Evolutionary conservation across 176 grass and related monocot genomes (phyloP), one percentile per base, ranked within the genome.

Genomic region (Eragrostis nindensis): DNA sequence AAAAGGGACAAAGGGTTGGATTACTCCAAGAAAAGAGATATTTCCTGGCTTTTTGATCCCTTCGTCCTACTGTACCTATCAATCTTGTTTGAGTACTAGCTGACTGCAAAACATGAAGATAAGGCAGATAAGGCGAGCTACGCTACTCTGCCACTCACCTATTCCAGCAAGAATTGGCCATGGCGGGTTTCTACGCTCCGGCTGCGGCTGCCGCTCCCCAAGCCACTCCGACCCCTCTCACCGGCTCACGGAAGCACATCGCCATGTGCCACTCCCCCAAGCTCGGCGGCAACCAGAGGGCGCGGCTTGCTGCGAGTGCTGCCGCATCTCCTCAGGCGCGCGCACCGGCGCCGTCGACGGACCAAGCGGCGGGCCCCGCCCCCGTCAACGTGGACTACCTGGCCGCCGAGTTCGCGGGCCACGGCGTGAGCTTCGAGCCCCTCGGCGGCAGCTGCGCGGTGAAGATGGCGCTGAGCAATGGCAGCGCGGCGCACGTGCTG

Each of bases 341-440:
- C 52, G 86, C 83, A 4, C 1, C 82, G 69, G 22, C 84, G 29
- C 46, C 89, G 5, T 32, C 45, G 44, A 62, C 71, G 24, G 74
- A 62, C 16, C 74, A 39, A 40, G 6, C 70, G 11, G 45, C 26
- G 45, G 53, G 26, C 9, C 77, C 78, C 41, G 25, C 73, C 18
- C 81, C 80, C 8, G 54, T 85, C 2, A 93, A 94, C 63, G 75
- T 81, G 66, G 88, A 91, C 52, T 94, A 95, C 86, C 73, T 98
- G 75, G 88, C 86, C 54, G 84, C 83, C 18, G 92, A 98, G 82
- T 98, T 98, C 71, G 66, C 85, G 10, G 88, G 90, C 6, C 95
- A 94, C 16, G 92, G 92, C 19, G 81, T 98, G 8, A 80, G 21
- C 68, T 98, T 94, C 82, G 87, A 93, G 69, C 76, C 83, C 62